phyloP scores from a whole-genome alignment of 1,284 basidiomycete genomes.

The Pholiota adiposa region DNA sequence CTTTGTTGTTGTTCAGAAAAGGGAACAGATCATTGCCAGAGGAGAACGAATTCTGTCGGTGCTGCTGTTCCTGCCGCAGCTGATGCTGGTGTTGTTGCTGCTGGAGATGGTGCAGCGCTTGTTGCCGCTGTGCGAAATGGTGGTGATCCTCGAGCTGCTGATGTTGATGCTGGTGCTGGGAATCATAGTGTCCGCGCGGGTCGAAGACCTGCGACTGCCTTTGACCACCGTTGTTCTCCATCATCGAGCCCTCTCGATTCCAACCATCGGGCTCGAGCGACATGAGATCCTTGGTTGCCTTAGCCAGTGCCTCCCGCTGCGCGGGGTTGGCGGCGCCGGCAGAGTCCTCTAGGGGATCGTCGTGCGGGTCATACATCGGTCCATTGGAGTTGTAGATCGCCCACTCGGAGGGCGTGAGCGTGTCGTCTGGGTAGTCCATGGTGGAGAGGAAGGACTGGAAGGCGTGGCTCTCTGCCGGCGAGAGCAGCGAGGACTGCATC shows the following conservation, averaged over 20 bases:
- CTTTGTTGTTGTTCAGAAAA: constrained; percentile 29
- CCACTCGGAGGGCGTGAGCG: constrained; percentile 38
- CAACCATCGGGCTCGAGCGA: constrained; percentile 50
- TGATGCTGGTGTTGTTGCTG: constrained; percentile 28
- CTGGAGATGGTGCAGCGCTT: constrained; percentile 24
- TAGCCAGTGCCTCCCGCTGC: constrained; percentile 62
- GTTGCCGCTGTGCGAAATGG: constrained; percentile 25
- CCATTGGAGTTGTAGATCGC: constrained; percentile 29
- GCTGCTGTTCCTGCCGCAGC: constrained; percentile 27
- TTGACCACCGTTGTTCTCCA: constrained; percentile 27
- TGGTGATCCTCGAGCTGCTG: constrained; percentile 16
- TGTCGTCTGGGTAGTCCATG: constrained; percentile 35
- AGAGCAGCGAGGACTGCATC: constrained; percentile 36
- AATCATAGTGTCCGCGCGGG: constrained; percentile 13
- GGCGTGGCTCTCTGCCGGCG: constrained; percentile 42
- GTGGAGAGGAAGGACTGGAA: constrained; percentile 48
- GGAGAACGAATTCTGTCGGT: constrained; percentile 29
- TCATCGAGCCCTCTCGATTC: constrained; percentile 17
- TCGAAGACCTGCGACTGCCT: constrained; percentile 19
- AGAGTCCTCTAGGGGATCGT: constrained; percentile 18
- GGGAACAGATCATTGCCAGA: constrained; percentile 32
- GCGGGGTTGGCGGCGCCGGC: constrained; percentile 35
- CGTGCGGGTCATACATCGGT: constrained; percentile 23
- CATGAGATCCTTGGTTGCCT: constrained; percentile 77
- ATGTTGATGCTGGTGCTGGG: constrained; percentile 17